Percentiles rank a stretch among this genome's conserved stretches.
Evolutionary conservation across 768 basidiomycete genomes (phyloP).

Genomic region (Russula dissimulans): DNA sequence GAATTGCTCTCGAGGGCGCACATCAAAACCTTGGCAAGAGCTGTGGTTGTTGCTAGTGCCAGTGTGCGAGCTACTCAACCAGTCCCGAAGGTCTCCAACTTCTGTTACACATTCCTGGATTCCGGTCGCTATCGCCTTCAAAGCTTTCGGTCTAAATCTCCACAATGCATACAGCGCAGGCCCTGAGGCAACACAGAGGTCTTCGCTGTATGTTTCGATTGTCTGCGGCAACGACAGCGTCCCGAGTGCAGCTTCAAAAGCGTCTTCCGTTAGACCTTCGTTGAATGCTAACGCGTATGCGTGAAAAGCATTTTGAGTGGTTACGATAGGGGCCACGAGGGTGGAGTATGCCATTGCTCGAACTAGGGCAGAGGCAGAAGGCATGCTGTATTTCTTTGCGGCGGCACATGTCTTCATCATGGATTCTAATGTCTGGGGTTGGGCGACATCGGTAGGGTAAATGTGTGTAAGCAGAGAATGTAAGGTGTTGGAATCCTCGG

Average conservation of each 20-base stretch:
- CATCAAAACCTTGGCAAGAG: too few relatives aligned
- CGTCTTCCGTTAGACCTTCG: neutral
- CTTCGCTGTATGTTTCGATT: neutral
- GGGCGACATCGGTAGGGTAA: constrained; percentile 4
- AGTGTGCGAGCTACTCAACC: neutral
- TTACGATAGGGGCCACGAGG: neutral
- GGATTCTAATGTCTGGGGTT: neutral
- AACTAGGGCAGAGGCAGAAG: neutral
- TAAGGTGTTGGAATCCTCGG: constrained; percentile 1
- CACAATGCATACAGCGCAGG: neutral
- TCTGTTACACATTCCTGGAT: neutral
- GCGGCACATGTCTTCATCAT: constrained; percentile 1
- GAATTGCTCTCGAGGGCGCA: neutral
- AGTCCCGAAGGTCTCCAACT: neutral
- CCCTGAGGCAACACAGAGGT: neutral
- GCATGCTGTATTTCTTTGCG: neutral
- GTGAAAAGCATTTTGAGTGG: neutral
- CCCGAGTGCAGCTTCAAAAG: neutral
- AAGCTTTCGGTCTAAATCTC: neutral
- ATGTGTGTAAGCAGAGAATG: constrained; percentile 7
- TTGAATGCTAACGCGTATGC: constrained; percentile 1
- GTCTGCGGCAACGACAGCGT: neutral
- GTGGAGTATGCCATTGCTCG: neutral
- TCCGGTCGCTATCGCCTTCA: neutral
- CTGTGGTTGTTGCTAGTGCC: neutral